Conservation (phyloP, 495 filamentous ascomycete species). For the Xylaria palmicola region DNA sequence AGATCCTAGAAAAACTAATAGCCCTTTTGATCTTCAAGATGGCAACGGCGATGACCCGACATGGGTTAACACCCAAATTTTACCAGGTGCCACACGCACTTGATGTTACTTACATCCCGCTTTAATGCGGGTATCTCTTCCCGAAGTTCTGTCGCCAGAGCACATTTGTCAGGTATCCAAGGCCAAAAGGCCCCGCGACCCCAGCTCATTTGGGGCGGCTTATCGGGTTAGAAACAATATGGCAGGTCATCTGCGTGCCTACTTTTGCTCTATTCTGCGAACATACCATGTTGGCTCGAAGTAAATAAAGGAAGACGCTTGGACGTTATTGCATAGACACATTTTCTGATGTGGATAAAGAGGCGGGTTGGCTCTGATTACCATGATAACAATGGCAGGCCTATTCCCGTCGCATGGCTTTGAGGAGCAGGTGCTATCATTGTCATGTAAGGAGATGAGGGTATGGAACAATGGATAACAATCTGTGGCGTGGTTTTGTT, state of each 20-base stretch:
- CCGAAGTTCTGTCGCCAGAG: slow-evolving; percentile 6
- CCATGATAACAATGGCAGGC: not conserved
- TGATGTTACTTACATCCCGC: not conserved
- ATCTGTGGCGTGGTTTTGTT: not conserved
- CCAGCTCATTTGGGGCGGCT: not conserved
- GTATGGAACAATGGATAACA: not conserved
- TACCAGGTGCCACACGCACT: not conserved
- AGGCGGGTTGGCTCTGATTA: not conserved
- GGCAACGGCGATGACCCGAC: not conserved
- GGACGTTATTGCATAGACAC: slow-evolving; percentile 1
- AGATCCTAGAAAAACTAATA: not conserved
- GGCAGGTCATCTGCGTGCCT: not conserved
- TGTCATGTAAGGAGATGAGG: not conserved
- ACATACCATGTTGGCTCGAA: not conserved
- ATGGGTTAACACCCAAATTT: not conserved
- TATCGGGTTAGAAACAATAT: not conserved
- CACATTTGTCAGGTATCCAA: slow-evolving; percentile 5
- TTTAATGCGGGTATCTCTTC: not conserved
- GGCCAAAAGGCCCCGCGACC: slow-evolving; percentile 8
- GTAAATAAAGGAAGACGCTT: not conserved
- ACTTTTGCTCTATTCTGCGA: not conserved
- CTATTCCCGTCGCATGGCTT: too few relatives aligned
- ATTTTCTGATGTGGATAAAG: not conserved
- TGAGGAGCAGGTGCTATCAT: not conserved
- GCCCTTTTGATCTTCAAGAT: not conserved